Conservation (phyloP, 1,139 yeast species). For the Lodderomyces jiufengensis region DNA sequence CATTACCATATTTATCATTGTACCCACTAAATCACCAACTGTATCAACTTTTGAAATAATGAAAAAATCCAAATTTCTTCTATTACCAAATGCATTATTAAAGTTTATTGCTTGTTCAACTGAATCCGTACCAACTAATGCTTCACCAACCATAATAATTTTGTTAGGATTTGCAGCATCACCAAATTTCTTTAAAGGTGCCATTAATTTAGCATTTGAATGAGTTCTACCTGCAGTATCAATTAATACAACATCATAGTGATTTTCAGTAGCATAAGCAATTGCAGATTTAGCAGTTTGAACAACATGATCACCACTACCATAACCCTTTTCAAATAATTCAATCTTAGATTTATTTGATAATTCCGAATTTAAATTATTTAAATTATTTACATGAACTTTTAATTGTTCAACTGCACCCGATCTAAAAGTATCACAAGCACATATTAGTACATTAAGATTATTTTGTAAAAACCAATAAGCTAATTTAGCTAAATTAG, state of each 20-base stretch:
- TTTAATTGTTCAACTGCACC: conserved; percentile 97
- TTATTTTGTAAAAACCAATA: conserved; percentile 93
- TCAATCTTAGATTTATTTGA: conserved; percentile 57
- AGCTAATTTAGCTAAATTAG: conserved; percentile 89
- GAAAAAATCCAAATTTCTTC: conserved; percentile 80
- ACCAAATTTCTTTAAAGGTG: conserved; percentile 92
- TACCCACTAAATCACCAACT: conserved; percentile 93
- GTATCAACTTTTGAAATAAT: conserved; percentile 95
- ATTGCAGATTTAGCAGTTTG: conserved; percentile 94
- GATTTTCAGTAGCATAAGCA: conserved; percentile 52
- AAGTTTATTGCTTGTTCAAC: conserved; percentile 93
- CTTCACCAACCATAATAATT: conserved; percentile 98
- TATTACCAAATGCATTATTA: conserved; percentile 88
- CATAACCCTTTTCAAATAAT: conserved; percentile 91
- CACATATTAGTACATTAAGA: conserved; percentile 83
- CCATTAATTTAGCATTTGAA: conserved; percentile 92
- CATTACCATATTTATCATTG: conserved; percentile 97
- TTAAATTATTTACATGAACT: conserved; percentile 85
- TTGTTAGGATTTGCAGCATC: conserved; percentile 94
- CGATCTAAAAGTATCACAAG: conserved; percentile 96
- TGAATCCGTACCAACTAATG: conserved; percentile 94
- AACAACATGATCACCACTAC: conserved; percentile 90
- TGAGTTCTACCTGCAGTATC: conserved; percentile 99
- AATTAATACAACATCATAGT: conserved; percentile 81
- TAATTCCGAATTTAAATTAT: conserved; percentile 39